Conservation (phyloP, 164 flowering plant species). For the Vitis cinerea region DNA sequence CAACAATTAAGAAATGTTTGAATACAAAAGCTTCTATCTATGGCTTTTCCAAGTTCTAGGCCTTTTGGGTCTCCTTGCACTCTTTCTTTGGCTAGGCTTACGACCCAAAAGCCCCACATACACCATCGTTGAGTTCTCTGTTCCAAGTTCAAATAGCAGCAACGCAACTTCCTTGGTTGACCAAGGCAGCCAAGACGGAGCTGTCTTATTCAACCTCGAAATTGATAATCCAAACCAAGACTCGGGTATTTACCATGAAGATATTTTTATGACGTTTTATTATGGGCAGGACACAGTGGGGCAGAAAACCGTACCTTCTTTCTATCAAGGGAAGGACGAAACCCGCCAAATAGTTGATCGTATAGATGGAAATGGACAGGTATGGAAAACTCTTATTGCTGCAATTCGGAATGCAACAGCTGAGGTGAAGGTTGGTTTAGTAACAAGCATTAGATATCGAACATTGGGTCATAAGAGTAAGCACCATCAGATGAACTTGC, state of each 20-base stretch:
- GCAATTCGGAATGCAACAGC: slow-evolving; percentile 22
- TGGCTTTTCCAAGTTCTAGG: slow-evolving; percentile 27
- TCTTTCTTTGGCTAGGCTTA: slow-evolving; percentile 18
- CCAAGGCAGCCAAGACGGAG: neutral
- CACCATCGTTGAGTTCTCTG: slow-evolving; percentile 15
- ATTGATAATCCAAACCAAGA: slow-evolving; percentile 34
- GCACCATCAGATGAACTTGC: slow-evolving; percentile 21
- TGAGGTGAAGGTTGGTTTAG: slow-evolving; percentile 20
- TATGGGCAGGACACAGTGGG: slow-evolving; percentile 20
- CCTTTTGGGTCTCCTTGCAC: slow-evolving; percentile 16
- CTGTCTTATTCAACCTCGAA: slow-evolving; percentile 20
- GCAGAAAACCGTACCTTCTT: slow-evolving; percentile 9
- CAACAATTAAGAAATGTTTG: slow-evolving; percentile 10
- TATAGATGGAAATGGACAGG: neutral
- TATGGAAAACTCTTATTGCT: slow-evolving; percentile 2
- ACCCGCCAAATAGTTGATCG: neutral
- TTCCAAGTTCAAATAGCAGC: slow-evolving; percentile 10
- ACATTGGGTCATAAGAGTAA: slow-evolving; percentile 19
- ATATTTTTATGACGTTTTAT: slow-evolving; percentile 18
- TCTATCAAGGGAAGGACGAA: slow-evolving; percentile 18
- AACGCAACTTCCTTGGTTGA: no score
- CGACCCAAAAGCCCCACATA: slow-evolving; percentile 22
- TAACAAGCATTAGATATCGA: slow-evolving; percentile 20
- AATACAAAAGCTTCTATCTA: slow-evolving; percentile 16
- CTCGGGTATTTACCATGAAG: slow-evolving; percentile 25